Base-by-base conservation (phyloP, 2,329 filamentous ascomycete genomes). In the Alternaria arborescens region DNA sequence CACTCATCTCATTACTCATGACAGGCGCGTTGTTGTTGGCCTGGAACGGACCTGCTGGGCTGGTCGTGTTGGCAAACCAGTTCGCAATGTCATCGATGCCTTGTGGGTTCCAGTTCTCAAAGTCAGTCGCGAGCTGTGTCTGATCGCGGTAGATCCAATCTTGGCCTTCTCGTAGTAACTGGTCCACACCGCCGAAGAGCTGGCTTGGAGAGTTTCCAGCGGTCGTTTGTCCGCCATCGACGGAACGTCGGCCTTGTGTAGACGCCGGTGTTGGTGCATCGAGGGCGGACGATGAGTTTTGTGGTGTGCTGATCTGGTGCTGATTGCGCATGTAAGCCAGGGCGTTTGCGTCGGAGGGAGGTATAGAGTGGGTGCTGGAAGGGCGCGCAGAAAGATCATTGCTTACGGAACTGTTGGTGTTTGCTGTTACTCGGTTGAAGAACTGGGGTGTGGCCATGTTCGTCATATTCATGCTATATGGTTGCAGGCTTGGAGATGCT, bases 121-220 rank as follows among this genome's bases (percentile, higher is more conserved):
- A 86, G 1, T 88, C 88, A 4, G 85, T 75, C 0, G 86, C 87
- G 4, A 90, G 77, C 51, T 86, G 84, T 18, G 81, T 84, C 68
- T 90, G 87, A 69, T 91, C 88, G 36, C 84, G 80, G 55, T 88
- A 82, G 82, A 87, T 89, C 80, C 80, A 82, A 67, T 90, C 86
- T 61, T 89, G 87, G 48, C 85, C 86, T 51, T 90, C 87, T 46
- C 86, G 83, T 4, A 90, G 82, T 5, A 90, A 76, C 44, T 85
- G 85, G 36, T 89, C 86, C 1, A 88, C 81, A 8, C 84, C 85
- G 24, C 87, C 86, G 61, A 89, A 89, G 52, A 87, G 80, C 11
- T 84, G 82, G 10, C 81, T 82, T 10, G 84, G 83, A 6, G 80
- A 82, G 5, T 79, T 75, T 18, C 76, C 77, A 3, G 71, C 65